Base-by-base conservation (phyloP, 2,329 filamentous ascomycete genomes). In the Aspergillus brasiliensis region DNA sequence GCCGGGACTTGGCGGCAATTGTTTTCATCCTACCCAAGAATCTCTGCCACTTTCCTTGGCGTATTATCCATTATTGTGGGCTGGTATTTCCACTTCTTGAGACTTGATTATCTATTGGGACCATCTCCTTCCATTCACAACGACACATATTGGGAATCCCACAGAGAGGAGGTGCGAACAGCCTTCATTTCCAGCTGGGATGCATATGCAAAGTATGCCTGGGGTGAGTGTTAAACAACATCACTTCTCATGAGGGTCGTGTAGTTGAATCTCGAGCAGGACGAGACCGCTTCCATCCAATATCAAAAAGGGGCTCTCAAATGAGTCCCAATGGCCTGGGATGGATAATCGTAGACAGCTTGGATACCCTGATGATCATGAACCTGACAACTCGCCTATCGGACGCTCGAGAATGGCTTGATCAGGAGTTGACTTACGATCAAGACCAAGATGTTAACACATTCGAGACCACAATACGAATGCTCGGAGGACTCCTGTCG, bases 201-300 rank as follows among this genome's bases (percentile, higher is more conserved):
- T n/a, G 83, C 83, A 8, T 90, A 90, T 73, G 86, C 82, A 68
- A 80, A 81, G 58, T 75, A 84, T 65, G 87, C 88, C 0, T 90
- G 87, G 86, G 81, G 83, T 69, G 80, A 83, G 86, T 58, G 38
- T 2, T 8, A 6, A n/a, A 17, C 3, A 15, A 17, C 38, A 19
- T 42, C 10, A 11, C n/a, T 17, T 17, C 17, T n/a, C n/a, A n/a
- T n/a, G n/a, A n/a, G n/a, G n/a, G n/a, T n/a, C n/a, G n/a, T n/a
- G n/a, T n/a, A n/a, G n/a, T n/a, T n/a, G n/a, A n/a, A n/a, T n/a
- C n/a, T 42, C 23, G 48, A 19, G 11, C 27, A 60, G 52, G 58
- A 21, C 46, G 56, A 38, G 58, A 59, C 27, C 57, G 51, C 3
- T 56, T 60, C 25, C 58, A 65, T 46, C 62, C 65, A 5, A 47